Base-by-base conservation (phyloP, 148 eudicot genomes). In the Simmondsia chinensis region DNA sequence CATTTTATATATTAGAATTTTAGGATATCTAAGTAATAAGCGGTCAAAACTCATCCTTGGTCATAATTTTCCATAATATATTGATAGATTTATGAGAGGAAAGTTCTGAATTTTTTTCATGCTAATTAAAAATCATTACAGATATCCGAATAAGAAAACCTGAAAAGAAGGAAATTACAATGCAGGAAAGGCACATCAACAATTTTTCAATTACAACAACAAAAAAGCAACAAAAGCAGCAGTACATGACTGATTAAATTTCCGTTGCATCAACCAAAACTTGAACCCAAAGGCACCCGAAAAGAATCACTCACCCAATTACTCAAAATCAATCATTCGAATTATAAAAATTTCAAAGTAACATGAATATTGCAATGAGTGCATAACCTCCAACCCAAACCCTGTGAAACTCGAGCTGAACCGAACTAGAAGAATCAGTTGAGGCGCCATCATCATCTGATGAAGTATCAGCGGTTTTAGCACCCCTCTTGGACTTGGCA, bases 401-500 rank as follows among this genome's bases (percentile, higher is more conserved):
- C 35, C 12, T 20, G 34, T 7, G 43, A 40, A 28, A 28, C 31
- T 28, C 6, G 11, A 42, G 23, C 12, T 58, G 16, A 38, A 10
- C 52, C 1, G 48, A 71, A 32, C 39, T 69, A 4, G 94, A 73
- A 24, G 64, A 2, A 37, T 68, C 63, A 14, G 32, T 18, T n/a
- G 31, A 10, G 6, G 9, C 33, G n/a, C 32, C 75, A 37, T 9
- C 44, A 32, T 14, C 66, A 9, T 46, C 37, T 51, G 31, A 52
- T 27, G 82, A 41, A 18, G 56, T 19, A 25, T 56, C 65, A 13
- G 57, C 64, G 0, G 68, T 44, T 34, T 58, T 30, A 8, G 36
- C 39, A 57, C 62, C 69, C 66, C 72, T 85, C 73, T 71, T 69
- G 2, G 61, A 44, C 41, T 60, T 68, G n/a, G 48, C 23, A 4